A percentile compares a stretch with the other conserved stretches of the same genome.
Conservation (phyloP, 176 grass and related monocot genomes). For the Musa beccarii region DNA sequence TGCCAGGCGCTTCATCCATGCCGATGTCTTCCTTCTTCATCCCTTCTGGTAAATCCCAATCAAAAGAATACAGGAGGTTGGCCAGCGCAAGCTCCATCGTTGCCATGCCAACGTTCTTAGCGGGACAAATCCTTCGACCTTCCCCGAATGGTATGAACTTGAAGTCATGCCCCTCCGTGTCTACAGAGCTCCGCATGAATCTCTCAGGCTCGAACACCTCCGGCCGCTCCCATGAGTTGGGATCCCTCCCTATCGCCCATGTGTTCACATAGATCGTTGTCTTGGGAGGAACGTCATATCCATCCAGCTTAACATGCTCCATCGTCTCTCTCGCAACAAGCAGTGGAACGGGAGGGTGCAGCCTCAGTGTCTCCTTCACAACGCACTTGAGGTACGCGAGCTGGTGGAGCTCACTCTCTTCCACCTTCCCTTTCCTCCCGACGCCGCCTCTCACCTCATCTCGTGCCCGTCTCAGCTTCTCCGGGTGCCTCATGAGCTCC, state of each 20-base stretch:
- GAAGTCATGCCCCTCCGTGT: not conserved
- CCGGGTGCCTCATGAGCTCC: conserved; percentile 7
- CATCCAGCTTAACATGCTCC: not conserved
- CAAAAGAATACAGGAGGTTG: conserved; percentile 24
- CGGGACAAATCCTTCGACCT: not conserved
- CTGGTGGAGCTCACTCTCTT: not conserved
- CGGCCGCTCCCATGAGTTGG: not conserved
- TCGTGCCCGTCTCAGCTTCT: not conserved
- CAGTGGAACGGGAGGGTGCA: not conserved
- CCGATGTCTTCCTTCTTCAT: conserved; percentile 17
- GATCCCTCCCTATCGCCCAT: not conserved
- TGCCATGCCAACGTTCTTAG: not conserved
- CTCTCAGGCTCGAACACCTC: not conserved
- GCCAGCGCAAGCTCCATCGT: conserved; percentile 23
- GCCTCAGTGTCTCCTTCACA: not conserved
- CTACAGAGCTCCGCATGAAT: not conserved
- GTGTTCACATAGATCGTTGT: not conserved
- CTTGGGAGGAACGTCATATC: not conserved
- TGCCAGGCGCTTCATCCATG: conserved; percentile 11
- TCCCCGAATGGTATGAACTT: not conserved
- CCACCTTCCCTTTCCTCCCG: conserved; percentile 6
- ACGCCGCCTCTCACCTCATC: not conserved
- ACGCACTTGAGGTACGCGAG: not conserved
- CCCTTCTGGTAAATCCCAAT: conserved; percentile 18
- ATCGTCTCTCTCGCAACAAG: not conserved